A percentile compares a stretch with the other conserved stretches of the same genome.
Evolutionary conservation across 352 stramenopile species (phyloP).

Genomic region (Peronospora belbahrii): DNA sequence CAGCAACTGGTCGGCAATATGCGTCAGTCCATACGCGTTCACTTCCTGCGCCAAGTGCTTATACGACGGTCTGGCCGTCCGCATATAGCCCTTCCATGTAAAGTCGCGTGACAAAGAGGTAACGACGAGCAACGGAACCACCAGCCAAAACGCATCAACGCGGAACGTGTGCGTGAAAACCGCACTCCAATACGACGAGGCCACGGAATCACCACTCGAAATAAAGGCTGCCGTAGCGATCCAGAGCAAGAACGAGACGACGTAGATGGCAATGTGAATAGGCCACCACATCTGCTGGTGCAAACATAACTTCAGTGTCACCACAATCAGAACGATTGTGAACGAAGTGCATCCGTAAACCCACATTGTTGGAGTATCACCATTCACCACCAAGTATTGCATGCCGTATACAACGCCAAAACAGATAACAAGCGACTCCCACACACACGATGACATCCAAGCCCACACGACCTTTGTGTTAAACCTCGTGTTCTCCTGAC

Average conservation of each 20-base stretch:
- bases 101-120: slow-evolving; percentile 67
- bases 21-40: slow-evolving; percentile 47
- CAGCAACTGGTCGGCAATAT: slow-evolving; percentile 61
- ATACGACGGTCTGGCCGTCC: slow-evolving; percentile 76
- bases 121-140: slow-evolving; percentile 66
- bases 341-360: slow-evolving; percentile 92
- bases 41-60: slow-evolving; percentile 84
- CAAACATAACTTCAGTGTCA: slow-evolving; percentile 91
- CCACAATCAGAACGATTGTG: slow-evolving; percentile 90
- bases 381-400: slow-evolving; percentile 66
- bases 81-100: slow-evolving; percentile 76
- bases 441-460: slow-evolving; percentile 77
- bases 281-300: slow-evolving; percentile 83
- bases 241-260: slow-evolving; percentile 63
- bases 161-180: slow-evolving; percentile 70
- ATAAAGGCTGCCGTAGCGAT: slow-evolving; percentile 66
- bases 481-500: slow-evolving; percentile 78
- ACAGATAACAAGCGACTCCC: slow-evolving; percentile 80
- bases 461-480: slow-evolving; percentile 80
- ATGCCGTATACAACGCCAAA: slow-evolving; percentile 80
- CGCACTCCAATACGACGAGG: slow-evolving; percentile 77
- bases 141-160: slow-evolving; percentile 64
- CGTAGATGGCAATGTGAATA: slow-evolving; percentile 63
- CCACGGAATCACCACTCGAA: slow-evolving; percentile 60
- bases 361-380: slow-evolving; percentile 89